Conservation (phyloP, 225 moss, liverwort and hornwort species). For the Marchantia polymorpha region DNA sequence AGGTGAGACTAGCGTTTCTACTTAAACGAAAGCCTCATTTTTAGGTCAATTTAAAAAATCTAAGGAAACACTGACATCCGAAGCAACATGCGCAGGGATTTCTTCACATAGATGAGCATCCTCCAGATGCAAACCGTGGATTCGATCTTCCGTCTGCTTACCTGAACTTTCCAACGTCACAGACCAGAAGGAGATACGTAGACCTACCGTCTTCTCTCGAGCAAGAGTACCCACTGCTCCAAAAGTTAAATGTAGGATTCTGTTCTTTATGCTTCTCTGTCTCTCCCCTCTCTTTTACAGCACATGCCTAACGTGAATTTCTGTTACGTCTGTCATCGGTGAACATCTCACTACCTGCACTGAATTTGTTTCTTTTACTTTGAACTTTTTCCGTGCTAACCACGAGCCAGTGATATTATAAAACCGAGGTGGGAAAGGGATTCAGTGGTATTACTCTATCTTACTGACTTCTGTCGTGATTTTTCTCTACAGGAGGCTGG, state of each 20-base stretch:
- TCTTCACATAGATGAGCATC: constrained; percentile 94
- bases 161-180: constrained; percentile 60
- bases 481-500: constrained; percentile 15
- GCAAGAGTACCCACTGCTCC: constrained; percentile 32
- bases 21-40: constrained; percentile 56
- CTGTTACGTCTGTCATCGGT: no score
- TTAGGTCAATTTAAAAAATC: constrained; percentile 32
- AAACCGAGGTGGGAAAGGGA: no score
- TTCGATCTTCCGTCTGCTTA: constrained; percentile 86
- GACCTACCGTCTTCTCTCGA: not conserved
- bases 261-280: not conserved
- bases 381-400: no score
- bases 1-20: constrained; percentile 63
- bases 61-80: constrained; percentile 44
- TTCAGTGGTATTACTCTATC: no score
- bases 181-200: constrained; percentile 27
- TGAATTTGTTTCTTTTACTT: no score
- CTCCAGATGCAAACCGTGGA: constrained; percentile 93
- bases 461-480: not conserved
- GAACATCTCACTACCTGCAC: no score
- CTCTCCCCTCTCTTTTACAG: constrained; percentile 28
- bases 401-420: no score
- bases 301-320: no score
- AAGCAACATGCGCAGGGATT: constrained; percentile 49
- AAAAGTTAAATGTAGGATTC: constrained; percentile 30